Conservation (phyloP, 495 filamentous ascomycete species). For the Paragyromitra xinjiangensis region DNA sequence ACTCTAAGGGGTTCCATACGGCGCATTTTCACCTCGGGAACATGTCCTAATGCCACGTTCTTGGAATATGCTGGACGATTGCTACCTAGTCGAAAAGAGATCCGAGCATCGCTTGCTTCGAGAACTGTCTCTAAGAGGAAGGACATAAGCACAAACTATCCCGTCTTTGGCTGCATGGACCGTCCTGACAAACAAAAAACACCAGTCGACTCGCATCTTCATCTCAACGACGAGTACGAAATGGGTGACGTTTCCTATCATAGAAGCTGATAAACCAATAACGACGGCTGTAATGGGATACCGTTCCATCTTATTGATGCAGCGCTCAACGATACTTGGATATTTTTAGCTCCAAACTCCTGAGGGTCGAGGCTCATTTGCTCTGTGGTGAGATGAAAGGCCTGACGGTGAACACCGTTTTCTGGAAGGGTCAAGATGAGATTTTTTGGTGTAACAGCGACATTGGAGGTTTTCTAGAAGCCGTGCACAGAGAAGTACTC, state of each 20-base stretch:
- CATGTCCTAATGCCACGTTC: constrained; percentile 30
- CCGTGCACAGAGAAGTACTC: constrained; percentile 16
- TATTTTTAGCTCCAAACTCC: not conserved
- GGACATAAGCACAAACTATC: constrained; percentile 27
- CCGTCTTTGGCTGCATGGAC: constrained; percentile 33
- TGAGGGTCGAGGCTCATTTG: not conserved
- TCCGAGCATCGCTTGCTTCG: constrained; percentile 15
- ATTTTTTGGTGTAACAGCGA: constrained; percentile 36
- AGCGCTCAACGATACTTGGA: not conserved
- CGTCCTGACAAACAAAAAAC: constrained; percentile 6
- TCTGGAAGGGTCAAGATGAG: constrained; percentile 41
- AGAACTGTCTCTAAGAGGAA: constrained; percentile 35
- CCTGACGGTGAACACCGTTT: not conserved
- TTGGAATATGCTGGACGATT: constrained; percentile 8
- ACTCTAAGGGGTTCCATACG: constrained; percentile 1
- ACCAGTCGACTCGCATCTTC: constrained; percentile 2
- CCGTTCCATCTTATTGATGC: not conserved
- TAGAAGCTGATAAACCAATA: not conserved
- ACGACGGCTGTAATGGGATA: not conserved
- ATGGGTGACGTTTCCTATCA: not conserved
- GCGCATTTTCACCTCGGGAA: constrained; percentile 23
- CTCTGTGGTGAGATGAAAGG: not conserved
- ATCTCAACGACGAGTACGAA: constrained; percentile 4
- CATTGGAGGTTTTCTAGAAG: constrained; percentile 53
- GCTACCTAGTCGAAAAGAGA: constrained; percentile 24